These are phyloP conservation scores for Blastobotrys parvus DNA, from an alignment of 805 yeast species.

Conservation along the genomic window DNA sequence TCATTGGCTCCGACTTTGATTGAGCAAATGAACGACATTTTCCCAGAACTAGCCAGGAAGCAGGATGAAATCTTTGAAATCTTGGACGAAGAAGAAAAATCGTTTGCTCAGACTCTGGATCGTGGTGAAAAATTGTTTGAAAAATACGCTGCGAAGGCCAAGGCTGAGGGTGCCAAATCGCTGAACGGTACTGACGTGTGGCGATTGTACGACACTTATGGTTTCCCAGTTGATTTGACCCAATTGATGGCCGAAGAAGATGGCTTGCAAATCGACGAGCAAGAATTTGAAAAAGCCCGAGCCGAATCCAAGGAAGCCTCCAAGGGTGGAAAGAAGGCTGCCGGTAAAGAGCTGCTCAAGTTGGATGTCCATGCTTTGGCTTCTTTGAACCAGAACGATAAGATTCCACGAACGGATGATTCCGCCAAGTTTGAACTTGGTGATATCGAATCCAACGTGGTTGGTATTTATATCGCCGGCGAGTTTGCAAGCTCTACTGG, in stretches of 20 bases:
- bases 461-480: constrained; percentile 60
- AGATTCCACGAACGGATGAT: constrained; percentile 77
- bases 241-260: constrained; percentile 98
- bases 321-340: constrained; percentile 68
- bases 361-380: constrained; percentile 88
- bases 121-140: constrained; percentile 97
- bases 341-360: constrained; percentile 54
- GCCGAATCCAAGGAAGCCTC: constrained; percentile 90
- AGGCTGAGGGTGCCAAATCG: constrained; percentile 62
- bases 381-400: constrained; percentile 45
- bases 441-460: constrained; percentile 58
- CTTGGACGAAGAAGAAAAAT: constrained; percentile 89
- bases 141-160: constrained; percentile 79
- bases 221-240: constrained; percentile 97
- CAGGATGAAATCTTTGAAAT: constrained; percentile 76
- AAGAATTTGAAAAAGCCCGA: constrained; percentile 85
- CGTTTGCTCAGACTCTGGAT: constrained; percentile 91
- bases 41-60: constrained; percentile 82
- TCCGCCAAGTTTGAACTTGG: constrained; percentile 62
- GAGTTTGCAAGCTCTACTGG: constrained; percentile 41
- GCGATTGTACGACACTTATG: constrained; percentile 97
- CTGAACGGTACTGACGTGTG: constrained; percentile 93
- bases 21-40: constrained; percentile 75
- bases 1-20: constrained; percentile 87
- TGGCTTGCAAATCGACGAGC: constrained; percentile 85